Base-by-base conservation (phyloP, 2,329 filamentous ascomycete species). In the Endoconidiophora polonica region DNA sequence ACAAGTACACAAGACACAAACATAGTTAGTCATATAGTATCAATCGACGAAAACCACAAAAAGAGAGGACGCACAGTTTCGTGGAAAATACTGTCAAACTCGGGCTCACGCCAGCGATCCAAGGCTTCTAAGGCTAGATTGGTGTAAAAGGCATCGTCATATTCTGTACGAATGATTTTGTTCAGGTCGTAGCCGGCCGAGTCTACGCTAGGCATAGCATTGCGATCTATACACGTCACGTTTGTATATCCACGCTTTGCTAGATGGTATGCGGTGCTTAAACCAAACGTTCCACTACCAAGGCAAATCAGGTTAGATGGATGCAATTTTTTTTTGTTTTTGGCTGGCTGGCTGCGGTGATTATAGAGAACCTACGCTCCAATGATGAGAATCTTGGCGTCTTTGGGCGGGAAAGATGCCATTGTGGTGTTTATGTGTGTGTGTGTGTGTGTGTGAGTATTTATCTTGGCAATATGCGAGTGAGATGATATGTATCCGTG, bases 101-200 rank as follows among this genome's bases (percentile, higher is more conserved):
- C 54, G 1, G 24, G 46, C 2, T 46, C 5, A 18, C 54, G 48
- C 54, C 54, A 55, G n/a, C 49, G 45, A 6, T 47, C 4, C 7
- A 55, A 37, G 22, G 47, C 47, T 26, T 49, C 61, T 16, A 62
- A 56, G 0, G 58, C 60, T 2, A 62, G 56, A 44, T 57, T 57
- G 42, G 58, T 55, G 49, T 63, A 63, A 45, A 57, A 52, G 10
- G 56, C 54, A 23, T 61, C 57, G 12, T 58, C 58, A 50, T 66
- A 66, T n/a, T 65, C 62, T 37, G 62, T 58, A 14, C 63, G 59
- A 14, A 66, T 58, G 29, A 65, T 61, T 54, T 66, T 66, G 54
- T 65, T 65, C 42, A 63, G 57, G 50, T 66, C 64, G 56, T 56
- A 54, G 3, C 50, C 55, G 5, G 55, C 55, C 10, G 54, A 56